Percentiles rank a stretch among this genome's conserved stretches.
These are phyloP conservation scores for Solanum okadae DNA, from an alignment of 257 asterid species.

Conservation along the genomic window DNA sequence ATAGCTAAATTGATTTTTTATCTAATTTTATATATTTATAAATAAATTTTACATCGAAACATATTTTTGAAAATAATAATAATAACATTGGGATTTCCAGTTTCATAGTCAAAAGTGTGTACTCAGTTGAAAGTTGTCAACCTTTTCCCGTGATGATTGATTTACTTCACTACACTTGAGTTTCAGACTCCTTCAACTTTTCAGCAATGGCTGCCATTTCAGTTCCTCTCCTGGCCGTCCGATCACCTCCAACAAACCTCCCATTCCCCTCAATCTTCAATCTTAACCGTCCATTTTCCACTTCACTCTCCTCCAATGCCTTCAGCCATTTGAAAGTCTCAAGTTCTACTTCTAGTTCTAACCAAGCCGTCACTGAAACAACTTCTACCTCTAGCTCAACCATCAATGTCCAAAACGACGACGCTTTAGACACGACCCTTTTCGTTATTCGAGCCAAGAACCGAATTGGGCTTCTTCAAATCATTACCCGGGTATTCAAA, in stretches of 20 bases:
- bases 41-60: too few relatives aligned
- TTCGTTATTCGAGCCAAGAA: conserved; percentile 25
- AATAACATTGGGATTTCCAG: not conserved
- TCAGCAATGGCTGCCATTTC: conserved; percentile 23
- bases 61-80: too few relatives aligned
- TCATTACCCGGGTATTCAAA: conserved; percentile 33
- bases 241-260: conserved; percentile 1
- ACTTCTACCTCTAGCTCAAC: not conserved
- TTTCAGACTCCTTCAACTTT: not conserved
- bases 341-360: not conserved
- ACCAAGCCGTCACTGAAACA: conserved; percentile 2
- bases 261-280: not conserved
- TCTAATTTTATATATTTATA: too few relatives aligned
- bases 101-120: not conserved
- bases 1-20: too few relatives aligned
- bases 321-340: conserved; percentile 12
- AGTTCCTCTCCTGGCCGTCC: conserved; percentile 8
- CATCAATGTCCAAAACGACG: conserved; percentile 19
- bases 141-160: not conserved
- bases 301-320: conserved; percentile 4
- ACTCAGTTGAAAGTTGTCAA: not conserved
- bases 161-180: not conserved
- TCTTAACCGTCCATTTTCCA: conserved; percentile 2
- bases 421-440: conserved; percentile 23
- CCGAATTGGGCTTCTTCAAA: conserved; percentile 33